Evolutionary conservation across 2,329 filamentous ascomycete genomes (phyloP), one percentile per base, ranked within the genome.

Genomic region (Fusarium haematococcum): DNA sequence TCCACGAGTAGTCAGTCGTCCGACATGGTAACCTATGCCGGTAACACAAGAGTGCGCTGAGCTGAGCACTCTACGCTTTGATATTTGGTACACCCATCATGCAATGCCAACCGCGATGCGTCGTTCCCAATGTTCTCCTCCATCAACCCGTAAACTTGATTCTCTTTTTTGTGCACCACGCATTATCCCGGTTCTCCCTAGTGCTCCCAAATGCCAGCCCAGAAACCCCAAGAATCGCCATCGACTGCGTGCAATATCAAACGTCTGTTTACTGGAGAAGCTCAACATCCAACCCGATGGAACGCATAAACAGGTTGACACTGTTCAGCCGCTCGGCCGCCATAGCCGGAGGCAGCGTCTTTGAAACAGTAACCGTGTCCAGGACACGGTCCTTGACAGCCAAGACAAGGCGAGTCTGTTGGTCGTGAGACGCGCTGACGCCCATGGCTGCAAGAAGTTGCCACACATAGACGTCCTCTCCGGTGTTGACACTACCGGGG

Each of bases 351-450:
- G 97, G 96, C 37, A 99, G 87, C 2, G 94, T 96, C 88, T 98
- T 98, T 79, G 94, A 93, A 62, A 97, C 91, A 33, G 90, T 87
- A 13, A 99, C 95, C 0, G 97, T 98, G 81, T 98, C 95, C 90
- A 98, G 97, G 68, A 99, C 97, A 63, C 96, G 93, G 79, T 99
- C 97, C 89, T 98, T 99, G 77, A 99, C 97, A 45, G 95, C 95
- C 79, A 98, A 90, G 11, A 99, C 97, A 65, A 99, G 88, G 67
- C 95, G 91, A 82, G 98, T 96, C 83, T 99, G 97, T 84, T 99
- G 97, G 76, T 98, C 95, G 16, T 95, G 95, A 80, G 91, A 95
- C 37, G 97, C 96, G 61, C 94, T 95, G 74, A 98, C 97, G 72
- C 97, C 97, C 84, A 98, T 95, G 14, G 96, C 95, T 10, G 97